Conservation (phyloP, 371 early-diverging fungal species). For the Mucor velutinosus region DNA sequence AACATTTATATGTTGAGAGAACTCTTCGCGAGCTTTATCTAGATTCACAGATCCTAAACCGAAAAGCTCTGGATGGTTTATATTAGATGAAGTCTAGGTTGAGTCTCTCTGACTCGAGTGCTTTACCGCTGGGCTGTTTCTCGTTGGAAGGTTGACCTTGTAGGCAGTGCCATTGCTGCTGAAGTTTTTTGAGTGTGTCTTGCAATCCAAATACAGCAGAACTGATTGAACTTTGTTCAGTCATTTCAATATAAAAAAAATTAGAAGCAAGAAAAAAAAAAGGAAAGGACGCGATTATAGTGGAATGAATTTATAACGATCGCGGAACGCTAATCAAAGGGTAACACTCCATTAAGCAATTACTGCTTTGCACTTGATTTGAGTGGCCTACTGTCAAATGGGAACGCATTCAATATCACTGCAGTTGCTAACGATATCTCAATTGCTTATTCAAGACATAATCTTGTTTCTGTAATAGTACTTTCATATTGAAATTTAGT, state of each 20-base stretch:
- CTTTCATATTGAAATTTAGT: too few relatives aligned
- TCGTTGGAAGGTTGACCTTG: neutral
- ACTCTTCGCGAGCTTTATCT: constrained; percentile 50
- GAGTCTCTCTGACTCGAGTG: neutral
- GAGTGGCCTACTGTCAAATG: neutral
- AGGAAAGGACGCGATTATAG: neutral
- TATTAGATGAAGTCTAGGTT: neutral
- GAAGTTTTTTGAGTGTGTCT: constrained; percentile 27
- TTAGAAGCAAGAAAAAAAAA: neutral
- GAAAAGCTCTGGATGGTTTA: constrained; percentile 48
- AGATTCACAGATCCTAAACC: constrained; percentile 59
- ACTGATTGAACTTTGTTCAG: constrained; percentile 34
- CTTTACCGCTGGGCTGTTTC: constrained; percentile 30
- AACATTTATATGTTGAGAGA: constrained; percentile 49
- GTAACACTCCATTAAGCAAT: neutral
- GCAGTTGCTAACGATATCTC: too few relatives aligned
- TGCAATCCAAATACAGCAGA: constrained; percentile 44
- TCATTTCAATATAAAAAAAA: neutral
- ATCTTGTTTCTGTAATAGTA: too few relatives aligned
- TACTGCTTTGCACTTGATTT: neutral
- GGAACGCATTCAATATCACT: too few relatives aligned
- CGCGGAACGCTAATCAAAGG: neutral
- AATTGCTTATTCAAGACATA: too few relatives aligned
- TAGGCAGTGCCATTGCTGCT: constrained; percentile 28
- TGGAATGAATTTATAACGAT: neutral